Evolutionary conservation across 2,329 filamentous ascomycete species (phyloP), one percentile per base, ranked within the genome.

Genomic region (Fusarium devonianum): DNA sequence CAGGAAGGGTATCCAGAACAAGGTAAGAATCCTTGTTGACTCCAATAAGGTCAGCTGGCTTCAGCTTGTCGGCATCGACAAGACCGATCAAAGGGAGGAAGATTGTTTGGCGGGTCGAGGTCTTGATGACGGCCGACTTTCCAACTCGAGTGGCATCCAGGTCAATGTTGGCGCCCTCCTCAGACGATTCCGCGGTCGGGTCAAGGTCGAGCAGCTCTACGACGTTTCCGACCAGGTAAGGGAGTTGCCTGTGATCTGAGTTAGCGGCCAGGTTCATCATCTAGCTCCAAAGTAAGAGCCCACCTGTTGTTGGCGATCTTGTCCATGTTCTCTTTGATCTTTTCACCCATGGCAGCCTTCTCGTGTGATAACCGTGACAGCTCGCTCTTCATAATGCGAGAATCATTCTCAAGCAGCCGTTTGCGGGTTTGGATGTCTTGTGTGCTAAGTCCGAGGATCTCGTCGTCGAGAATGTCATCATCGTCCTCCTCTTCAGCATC

Each of bases 261-360:
- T 42, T 35, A 59, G 51, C 25, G 17, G 26, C 25, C 22, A 35
- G 22, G 32, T 23, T 12, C 23, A 22, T 11, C 13, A 30, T 33
- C 11, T 19, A 22, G 17, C 19, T 8, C 5, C 17, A 25, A 23
- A 17, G n/a, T 13, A 25, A 16, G 22, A 34, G 64, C 81, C 62
- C 78, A 96, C 92, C 92, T 85, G 80, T 99, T 99, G 77, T 99
- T 97, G 63, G 95, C 92, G 68, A 99, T 99, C 84, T 99, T 99
- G 65, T 99, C 95, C 68, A 90, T 78, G 69, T 99, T 99, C 72
- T 99, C 94, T 82, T 97, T 97, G 75, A 99, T 97, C 81, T 97
- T 97, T 75, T 97, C 93, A 49, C 87, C 86, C 94, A 99, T 99
- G 37, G 90, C 87, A 38, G 88, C 86, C 78, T 96, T 96, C 77